A percentile compares a stretch with the other conserved stretches of the same genome.
Conservation (phyloP, 1,284 basidiomycete species). For the Cronartium ribicola region DNA sequence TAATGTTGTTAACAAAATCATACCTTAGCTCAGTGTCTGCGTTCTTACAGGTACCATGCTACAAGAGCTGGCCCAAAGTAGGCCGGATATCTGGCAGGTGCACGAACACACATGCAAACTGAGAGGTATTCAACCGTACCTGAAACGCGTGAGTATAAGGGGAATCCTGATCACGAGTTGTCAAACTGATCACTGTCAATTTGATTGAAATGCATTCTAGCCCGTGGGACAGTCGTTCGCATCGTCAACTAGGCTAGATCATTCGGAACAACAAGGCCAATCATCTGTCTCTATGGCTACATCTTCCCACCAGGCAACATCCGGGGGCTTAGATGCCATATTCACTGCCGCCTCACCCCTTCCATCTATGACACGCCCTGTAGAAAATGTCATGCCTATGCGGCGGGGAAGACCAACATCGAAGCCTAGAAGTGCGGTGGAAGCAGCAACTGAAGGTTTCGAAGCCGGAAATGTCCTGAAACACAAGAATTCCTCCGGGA, state of each 20-base stretch:
- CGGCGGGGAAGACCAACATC: conserved; percentile 51
- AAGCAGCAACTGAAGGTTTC: not conserved
- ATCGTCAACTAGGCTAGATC: too few relatives aligned
- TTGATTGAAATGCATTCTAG: too few relatives aligned
- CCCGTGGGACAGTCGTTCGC: too few relatives aligned
- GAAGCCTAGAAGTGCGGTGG: conserved; percentile 17
- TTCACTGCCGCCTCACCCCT: conserved; percentile 13
- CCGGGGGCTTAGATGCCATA: conserved; percentile 30
- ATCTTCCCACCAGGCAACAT: conserved; percentile 22
- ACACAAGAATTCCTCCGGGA: not conserved
- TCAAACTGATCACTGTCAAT: not conserved
- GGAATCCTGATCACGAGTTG: not conserved
- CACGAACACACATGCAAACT: conserved; percentile 49
- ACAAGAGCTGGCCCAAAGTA: conserved; percentile 45
- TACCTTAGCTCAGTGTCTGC: conserved; percentile 1
- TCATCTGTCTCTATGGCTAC: conserved; percentile 6
- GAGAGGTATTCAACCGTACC: conserved; percentile 45
- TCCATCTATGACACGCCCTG: conserved; percentile 23
- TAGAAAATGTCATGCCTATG: conserved; percentile 52
- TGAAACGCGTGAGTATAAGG: conserved; percentile 42
- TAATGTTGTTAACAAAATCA: conserved; percentile 23
- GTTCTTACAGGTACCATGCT: conserved; percentile 45
- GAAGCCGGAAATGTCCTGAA: not conserved
- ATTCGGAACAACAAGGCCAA: not conserved
- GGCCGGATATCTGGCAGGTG: conserved; percentile 50